Base-by-base conservation (phyloP, 2,329 filamentous ascomycete genomes). In the Paraphaeosphaeria minitans region DNA sequence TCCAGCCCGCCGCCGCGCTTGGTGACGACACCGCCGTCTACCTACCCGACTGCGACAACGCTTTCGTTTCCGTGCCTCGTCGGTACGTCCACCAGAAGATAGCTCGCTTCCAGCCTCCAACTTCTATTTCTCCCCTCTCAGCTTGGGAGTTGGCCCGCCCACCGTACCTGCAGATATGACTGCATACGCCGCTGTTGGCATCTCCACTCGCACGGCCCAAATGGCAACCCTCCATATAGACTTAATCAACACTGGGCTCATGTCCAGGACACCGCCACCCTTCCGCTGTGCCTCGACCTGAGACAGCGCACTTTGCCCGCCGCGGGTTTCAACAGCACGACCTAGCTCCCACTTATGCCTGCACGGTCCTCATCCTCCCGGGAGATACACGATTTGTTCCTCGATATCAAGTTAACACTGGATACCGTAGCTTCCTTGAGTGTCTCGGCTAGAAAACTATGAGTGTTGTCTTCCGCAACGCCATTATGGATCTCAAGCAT, bases 111-210 rank as follows among this genome's bases (percentile, higher is more conserved):
- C 59, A 58, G 59, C 57, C 50, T 52, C 52, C 59, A 16, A 45
- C 33, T 46, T 45, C 24, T 14, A 27, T 41, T n/a, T 7, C 12
- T 46, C 41, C 39, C 2, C 50, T 41, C 33, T 13, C 4, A 22
- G 16, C 48, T 33, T 27, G n/a, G 39, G 22, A 31, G 45, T 24
- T 27, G 45, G 45, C 27, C 45, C 45, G 45, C 29, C 14, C 46
- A 56, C 61, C 51, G 67, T 69, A 67, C 69, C 68, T 68, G 66
- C 65, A 69, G 65, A 65, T 56, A 57, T 62, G 65, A 65, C 63
- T 62, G 62, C 67, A 63, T 60, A 55, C 59, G 50, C 59, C 60
- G 62, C 63, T 54, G 57, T 59, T 63, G 61, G 56, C 62, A 43
- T 39, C 16, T 19, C 46, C 46, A 54, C 65, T 60, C 56, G 62